phyloP scores from a whole-genome alignment of 768 basidiomycete genomes.

The Tricholoma saponaceum region DNA sequence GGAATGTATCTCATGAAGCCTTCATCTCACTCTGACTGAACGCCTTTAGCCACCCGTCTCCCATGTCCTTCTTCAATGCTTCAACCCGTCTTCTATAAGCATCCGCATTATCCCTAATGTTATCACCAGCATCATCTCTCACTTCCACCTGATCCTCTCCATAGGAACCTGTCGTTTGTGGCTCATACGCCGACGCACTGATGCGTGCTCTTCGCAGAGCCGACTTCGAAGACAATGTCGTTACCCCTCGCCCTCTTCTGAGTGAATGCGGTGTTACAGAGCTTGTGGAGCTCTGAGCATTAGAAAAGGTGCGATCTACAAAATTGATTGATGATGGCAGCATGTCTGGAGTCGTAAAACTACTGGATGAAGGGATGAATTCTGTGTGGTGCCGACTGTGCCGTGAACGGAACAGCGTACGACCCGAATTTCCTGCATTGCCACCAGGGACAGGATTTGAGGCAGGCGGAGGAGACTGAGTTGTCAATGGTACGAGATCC shows the following conservation, averaged over 20 bases:
- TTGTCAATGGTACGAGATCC: slow-evolving; percentile 1
- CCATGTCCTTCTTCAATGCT: slow-evolving; percentile 81
- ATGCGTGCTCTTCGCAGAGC: slow-evolving; percentile 47
- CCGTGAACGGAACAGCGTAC: slow-evolving; percentile 26
- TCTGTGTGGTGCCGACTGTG: slow-evolving; percentile 53
- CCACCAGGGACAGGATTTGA: background rate
- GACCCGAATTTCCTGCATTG: background rate
- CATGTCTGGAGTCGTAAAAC: slow-evolving; percentile 11
- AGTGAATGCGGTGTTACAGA: slow-evolving; percentile 10
- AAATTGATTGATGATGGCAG: slow-evolving; percentile 2
- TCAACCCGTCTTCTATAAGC: slow-evolving; percentile 76
- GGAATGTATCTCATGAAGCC: background rate
- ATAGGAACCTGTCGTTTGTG: slow-evolving; percentile 23
- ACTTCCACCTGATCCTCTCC: slow-evolving; percentile 19
- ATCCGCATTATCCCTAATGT: slow-evolving; percentile 51
- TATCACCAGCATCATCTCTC: slow-evolving; percentile 10
- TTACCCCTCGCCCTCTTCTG: slow-evolving; percentile 18
- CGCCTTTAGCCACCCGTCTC: slow-evolving; percentile 86
- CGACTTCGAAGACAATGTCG: slow-evolving; percentile 35
- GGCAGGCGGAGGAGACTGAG: no score
- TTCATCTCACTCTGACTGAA: slow-evolving; percentile 56
- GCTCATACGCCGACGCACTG: slow-evolving; percentile 63
- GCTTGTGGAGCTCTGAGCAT: slow-evolving; percentile 4
- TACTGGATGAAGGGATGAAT: slow-evolving; percentile 23
- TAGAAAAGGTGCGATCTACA: background rate